A percentile compares a stretch with the other conserved stretches of the same genome.
Evolutionary conservation across 2,329 filamentous ascomycete genomes (phyloP).

Genomic region (Beauveria sp.): DNA sequence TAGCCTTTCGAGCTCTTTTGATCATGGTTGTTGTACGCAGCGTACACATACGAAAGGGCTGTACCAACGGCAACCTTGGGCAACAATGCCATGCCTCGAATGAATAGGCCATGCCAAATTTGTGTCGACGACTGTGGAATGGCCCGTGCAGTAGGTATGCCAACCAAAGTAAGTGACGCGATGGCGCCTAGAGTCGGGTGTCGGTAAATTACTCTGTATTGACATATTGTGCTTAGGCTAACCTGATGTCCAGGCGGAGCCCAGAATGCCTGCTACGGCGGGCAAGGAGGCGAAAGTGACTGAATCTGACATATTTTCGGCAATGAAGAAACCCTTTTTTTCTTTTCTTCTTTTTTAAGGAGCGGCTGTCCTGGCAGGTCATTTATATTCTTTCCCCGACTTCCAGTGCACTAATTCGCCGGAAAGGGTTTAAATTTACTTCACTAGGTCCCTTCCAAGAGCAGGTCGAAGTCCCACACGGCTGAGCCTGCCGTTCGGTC

Average conservation of each 20-base stretch:
- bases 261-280: neutral
- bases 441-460: too few relatives aligned
- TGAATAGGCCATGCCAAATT: slow-evolving; percentile 31
- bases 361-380: neutral
- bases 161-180: neutral
- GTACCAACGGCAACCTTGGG: slow-evolving; percentile 27
- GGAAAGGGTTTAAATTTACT: too few relatives aligned
- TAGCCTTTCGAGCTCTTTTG: neutral
- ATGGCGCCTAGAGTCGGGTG: neutral
- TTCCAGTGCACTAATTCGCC: neutral
- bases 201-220: neutral
- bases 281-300: neutral
- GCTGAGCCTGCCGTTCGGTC: too few relatives aligned
- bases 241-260: neutral
- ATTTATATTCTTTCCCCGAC: neutral
- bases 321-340: neutral
- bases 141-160: neutral
- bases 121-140: neutral
- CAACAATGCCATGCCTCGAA: slow-evolving; percentile 27
- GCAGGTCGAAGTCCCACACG: too few relatives aligned
- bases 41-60: slow-evolving; percentile 26
- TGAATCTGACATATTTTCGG: neutral
- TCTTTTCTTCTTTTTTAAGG: neutral
- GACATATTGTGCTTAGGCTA: neutral
- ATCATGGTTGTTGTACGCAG: slow-evolving; percentile 21